Conservation (phyloP, 2,329 filamentous ascomycete species). For the Hymenoscyphus repandus region DNA sequence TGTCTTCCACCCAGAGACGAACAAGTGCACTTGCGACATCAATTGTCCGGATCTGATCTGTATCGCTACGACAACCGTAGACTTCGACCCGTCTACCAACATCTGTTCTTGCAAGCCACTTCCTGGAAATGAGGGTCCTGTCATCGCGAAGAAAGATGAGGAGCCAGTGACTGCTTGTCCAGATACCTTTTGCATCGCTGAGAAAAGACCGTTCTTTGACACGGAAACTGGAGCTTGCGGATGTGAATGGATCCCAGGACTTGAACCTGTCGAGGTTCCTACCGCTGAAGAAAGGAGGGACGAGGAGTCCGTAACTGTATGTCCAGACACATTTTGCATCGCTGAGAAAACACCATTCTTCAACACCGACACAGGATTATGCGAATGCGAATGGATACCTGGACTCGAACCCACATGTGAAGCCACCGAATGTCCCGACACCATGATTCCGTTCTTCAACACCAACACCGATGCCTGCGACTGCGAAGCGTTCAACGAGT, state of each 20-base stretch:
- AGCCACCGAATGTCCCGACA: no score
- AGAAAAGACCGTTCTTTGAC: not conserved
- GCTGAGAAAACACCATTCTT: not conserved
- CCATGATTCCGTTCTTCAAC: no score
- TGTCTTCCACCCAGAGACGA: not conserved
- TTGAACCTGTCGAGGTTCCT: not conserved
- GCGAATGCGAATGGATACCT: not conserved
- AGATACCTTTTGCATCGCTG: not conserved
- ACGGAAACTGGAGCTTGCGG: not conserved
- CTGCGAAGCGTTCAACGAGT: no score
- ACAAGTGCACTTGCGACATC: not conserved
- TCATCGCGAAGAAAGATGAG: not conserved
- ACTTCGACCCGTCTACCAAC: not conserved
- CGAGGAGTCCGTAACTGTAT: not conserved
- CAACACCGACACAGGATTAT: not conserved
- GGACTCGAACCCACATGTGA: not conserved
- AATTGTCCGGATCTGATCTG: not conserved
- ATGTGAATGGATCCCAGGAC: not conserved
- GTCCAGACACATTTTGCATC: not conserved
- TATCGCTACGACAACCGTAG: not conserved
- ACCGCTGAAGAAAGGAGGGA: not conserved
- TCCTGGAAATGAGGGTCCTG: not conserved
- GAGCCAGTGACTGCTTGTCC: not conserved
- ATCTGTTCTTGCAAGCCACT: not conserved
- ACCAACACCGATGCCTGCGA: no score